A percentile compares a stretch with the other conserved stretches of the same genome.
Evolutionary conservation across 2,329 filamentous ascomycete genomes (phyloP).

Genomic region (Gliomastix tumulicola): DNA sequence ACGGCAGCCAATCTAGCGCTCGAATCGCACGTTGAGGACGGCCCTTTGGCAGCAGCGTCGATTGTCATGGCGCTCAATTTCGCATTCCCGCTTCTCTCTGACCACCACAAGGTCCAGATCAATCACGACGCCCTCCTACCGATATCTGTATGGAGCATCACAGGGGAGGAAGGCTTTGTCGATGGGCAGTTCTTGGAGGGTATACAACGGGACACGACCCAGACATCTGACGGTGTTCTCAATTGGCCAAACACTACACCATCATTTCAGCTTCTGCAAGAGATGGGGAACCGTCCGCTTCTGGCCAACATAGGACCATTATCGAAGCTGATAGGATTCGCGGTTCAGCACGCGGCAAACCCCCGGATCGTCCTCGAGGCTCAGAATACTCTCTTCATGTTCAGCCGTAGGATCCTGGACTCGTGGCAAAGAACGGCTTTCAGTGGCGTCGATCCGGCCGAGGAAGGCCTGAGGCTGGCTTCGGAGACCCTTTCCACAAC

Average conservation of each 20-base stretch:
- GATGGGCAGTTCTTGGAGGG: conserved; percentile 68
- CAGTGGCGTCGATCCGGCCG: conserved; percentile 62
- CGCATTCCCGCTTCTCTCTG: conserved; percentile 64
- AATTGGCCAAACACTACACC: conserved; percentile 56
- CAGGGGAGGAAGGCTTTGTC: conserved; percentile 66
- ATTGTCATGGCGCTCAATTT: conserved; percentile 71
- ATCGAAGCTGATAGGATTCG: conserved; percentile 57
- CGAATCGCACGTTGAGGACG: conserved; percentile 32
- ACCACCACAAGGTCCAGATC: conserved; percentile 48
- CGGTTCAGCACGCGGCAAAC: conserved; percentile 48
- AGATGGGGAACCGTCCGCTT: conserved; percentile 53
- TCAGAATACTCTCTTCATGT: conserved; percentile 58
- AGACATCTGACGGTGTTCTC: conserved; percentile 35
- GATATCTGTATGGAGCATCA: conserved; percentile 58
- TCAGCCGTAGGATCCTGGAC: conserved; percentile 58
- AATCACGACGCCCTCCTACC: conserved; percentile 67
- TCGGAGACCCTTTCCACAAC: conserved; percentile 60
- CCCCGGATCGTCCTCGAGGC: conserved; percentile 36
- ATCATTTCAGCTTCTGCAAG: conserved; percentile 53
- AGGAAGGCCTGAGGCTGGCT: conserved; percentile 57
- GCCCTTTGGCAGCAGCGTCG: conserved; percentile 33
- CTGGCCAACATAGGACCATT: conserved; percentile 62
- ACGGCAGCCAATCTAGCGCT: conserved; percentile 72
- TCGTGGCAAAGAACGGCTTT: conserved; percentile 72
- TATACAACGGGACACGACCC: conserved; percentile 60